phyloP scores from a whole-genome alignment of 2,329 filamentous ascomycete genomes.

The Westerdykella ornata region DNA sequence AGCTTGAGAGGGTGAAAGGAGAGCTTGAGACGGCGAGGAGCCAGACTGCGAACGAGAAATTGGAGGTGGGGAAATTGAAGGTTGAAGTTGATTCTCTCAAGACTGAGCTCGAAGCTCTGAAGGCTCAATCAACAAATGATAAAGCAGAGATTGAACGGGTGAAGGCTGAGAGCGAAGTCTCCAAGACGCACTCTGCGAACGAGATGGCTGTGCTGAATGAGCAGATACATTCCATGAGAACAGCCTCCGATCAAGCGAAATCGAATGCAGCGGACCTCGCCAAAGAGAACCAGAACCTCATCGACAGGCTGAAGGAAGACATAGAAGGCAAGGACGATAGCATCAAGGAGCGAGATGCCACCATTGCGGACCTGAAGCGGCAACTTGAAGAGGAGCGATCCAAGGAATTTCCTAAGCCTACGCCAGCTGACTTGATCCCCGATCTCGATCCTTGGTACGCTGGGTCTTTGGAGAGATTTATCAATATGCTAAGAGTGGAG shows the following conservation, averaged over 20 bases:
- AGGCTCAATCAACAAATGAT: too few relatives aligned
- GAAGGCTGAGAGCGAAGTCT: conserved; percentile 4
- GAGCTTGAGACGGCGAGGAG: conserved; percentile 8
- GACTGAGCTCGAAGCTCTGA: too few relatives aligned
- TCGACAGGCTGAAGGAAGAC: conserved; percentile 31
- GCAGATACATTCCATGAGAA: conserved; percentile 18
- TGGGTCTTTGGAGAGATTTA: conserved; percentile 50
- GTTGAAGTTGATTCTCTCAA: too few relatives aligned
- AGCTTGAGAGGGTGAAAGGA: conserved; percentile 6
- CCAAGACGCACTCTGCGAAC: conserved; percentile 12
- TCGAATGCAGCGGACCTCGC: conserved; percentile 15
- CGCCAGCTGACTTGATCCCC: conserved; percentile 39
- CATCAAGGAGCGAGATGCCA: conserved; percentile 24
- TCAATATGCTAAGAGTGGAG: conserved; percentile 50
- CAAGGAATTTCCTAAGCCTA: conserved; percentile 15
- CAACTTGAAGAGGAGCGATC: conserved; percentile 21
- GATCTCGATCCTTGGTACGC: conserved; percentile 54
- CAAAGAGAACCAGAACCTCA: conserved; percentile 25
- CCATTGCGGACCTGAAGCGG: conserved; percentile 16
- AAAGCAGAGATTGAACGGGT: too few relatives aligned
- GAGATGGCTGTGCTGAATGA: conserved; percentile 15
- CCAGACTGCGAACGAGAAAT: conserved; percentile 5
- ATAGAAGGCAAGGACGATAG: conserved; percentile 29
- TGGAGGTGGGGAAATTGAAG: too few relatives aligned
- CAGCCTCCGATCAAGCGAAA: conserved; percentile 17